phyloP scores from a whole-genome alignment of 192 early-diverging fungal genomes.

The Podila verticillata region DNA sequence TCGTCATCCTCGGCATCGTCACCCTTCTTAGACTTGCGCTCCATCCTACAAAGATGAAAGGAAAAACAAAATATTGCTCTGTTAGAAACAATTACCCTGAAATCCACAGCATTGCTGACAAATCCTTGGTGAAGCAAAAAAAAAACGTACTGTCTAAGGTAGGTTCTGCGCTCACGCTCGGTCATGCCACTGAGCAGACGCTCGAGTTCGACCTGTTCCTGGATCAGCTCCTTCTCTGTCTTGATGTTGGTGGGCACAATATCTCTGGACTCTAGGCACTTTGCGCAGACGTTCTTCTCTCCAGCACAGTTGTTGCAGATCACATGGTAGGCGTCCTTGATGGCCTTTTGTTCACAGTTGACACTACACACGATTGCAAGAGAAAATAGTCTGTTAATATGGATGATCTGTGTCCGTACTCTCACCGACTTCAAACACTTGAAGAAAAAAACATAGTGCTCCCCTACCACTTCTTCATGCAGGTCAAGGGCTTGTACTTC shows the following conservation, averaged over 20 bases:
- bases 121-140: background rate
- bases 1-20: slow-evolving; percentile 59
- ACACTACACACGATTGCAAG: slow-evolving; percentile 53
- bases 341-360: slow-evolving; percentile 79
- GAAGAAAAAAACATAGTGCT: too few species aligned
- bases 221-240: slow-evolving; percentile 69
- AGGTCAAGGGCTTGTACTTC: slow-evolving; percentile 97
- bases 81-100: background rate
- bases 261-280: slow-evolving; percentile 80
- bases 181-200: slow-evolving; percentile 73
- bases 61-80: background rate
- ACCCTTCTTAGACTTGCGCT: slow-evolving; percentile 63
- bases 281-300: slow-evolving; percentile 88
- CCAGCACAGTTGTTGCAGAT: slow-evolving; percentile 88
- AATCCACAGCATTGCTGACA: background rate
- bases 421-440: too few species aligned
- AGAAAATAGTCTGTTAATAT: too few species aligned
- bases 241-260: slow-evolving; percentile 71
- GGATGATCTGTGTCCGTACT: too few species aligned
- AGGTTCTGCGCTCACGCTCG: slow-evolving; percentile 86
- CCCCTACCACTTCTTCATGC: slow-evolving; percentile 84
- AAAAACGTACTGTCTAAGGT: slow-evolving; percentile 65
- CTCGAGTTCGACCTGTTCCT: slow-evolving; percentile 82
- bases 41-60: slow-evolving; percentile 52
- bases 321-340: slow-evolving; percentile 96